These are phyloP conservation scores for Microbotryum silenes-acaulis DNA, from an alignment of 1,284 basidiomycete species.

Conservation along the genomic window DNA sequence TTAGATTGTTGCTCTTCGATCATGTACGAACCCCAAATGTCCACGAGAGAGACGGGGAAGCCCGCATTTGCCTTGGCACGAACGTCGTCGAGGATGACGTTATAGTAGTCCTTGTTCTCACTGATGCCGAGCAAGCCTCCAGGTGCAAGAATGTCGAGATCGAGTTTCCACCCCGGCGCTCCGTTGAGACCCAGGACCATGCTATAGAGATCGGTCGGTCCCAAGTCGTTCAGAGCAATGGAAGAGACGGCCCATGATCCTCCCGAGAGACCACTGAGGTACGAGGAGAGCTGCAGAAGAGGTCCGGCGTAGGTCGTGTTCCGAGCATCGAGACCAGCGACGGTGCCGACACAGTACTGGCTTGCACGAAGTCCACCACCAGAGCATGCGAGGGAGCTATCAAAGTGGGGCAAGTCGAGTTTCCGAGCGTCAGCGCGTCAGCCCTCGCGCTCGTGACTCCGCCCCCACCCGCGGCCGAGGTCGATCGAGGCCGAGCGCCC, in stretches of 20 bases:
- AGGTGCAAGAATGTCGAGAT: slow-evolving; percentile 21
- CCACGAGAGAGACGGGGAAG: slow-evolving; percentile 29
- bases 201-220: slow-evolving; percentile 13
- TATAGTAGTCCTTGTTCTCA: slow-evolving; percentile 23
- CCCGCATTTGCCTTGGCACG: slow-evolving; percentile 27
- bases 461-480: too few species aligned
- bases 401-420: not conserved
- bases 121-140: slow-evolving; percentile 17
- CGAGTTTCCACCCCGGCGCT: slow-evolving; percentile 19
- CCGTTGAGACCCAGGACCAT: slow-evolving; percentile 29
- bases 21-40: slow-evolving; percentile 1
- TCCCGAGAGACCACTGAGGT: slow-evolving; percentile 58
- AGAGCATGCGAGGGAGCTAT: slow-evolving; percentile 19
- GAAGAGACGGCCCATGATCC: slow-evolving; percentile 29
- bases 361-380: slow-evolving; percentile 51
- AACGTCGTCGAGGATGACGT: slow-evolving; percentile 20
- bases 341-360: slow-evolving; percentile 53
- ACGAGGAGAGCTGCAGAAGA: slow-evolving; percentile 57
- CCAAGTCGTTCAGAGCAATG: slow-evolving; percentile 26
- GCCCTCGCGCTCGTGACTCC: too few species aligned
- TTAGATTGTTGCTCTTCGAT: not conserved
- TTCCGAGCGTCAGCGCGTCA: not conserved
- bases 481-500: too few species aligned
- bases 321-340: slow-evolving; percentile 55
- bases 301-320: slow-evolving; percentile 54